phyloP scores from a whole-genome alignment of 164 flowering plant species.

The Magnolia sinica region DNA sequence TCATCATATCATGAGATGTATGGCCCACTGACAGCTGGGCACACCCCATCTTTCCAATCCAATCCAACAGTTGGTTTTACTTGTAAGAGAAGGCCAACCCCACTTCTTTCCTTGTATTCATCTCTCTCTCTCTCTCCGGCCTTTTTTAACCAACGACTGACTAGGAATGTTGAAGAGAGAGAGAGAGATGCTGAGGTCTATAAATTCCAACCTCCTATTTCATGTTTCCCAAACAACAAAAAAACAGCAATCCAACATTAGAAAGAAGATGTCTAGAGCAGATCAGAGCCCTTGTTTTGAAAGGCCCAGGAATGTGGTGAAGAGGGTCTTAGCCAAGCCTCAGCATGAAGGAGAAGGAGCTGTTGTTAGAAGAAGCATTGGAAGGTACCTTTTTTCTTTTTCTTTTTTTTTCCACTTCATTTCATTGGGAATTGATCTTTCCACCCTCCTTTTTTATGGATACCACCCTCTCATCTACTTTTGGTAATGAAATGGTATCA shows the following conservation, averaged over 20 bases:
- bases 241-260: not conserved
- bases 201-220: conserved; percentile 10
- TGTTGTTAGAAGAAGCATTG: conserved; percentile 65
- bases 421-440: not conserved
- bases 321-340: conserved; percentile 47
- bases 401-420: not conserved
- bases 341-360: conserved; percentile 75
- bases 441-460: no score
- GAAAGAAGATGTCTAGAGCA: conserved; percentile 35
- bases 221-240: not conserved
- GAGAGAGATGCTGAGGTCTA: conserved; percentile 6
- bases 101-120: not conserved
- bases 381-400: conserved; percentile 46
- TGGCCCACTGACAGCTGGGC: conserved; percentile 5
- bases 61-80: not conserved
- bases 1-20: conserved; percentile 5
- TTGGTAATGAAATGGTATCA: no score
- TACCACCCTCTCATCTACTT: no score
- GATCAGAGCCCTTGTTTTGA: conserved; percentile 20
- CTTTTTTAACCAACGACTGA: not conserved
- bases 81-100: not conserved
- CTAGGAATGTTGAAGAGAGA: not conserved
- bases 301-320: conserved; percentile 47
- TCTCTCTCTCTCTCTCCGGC: not conserved
- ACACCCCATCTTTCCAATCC: not conserved